Evolutionary conservation across 2,329 filamentous ascomycete species (phyloP).

Genomic region (Trichoderma oligosporum): DNA sequence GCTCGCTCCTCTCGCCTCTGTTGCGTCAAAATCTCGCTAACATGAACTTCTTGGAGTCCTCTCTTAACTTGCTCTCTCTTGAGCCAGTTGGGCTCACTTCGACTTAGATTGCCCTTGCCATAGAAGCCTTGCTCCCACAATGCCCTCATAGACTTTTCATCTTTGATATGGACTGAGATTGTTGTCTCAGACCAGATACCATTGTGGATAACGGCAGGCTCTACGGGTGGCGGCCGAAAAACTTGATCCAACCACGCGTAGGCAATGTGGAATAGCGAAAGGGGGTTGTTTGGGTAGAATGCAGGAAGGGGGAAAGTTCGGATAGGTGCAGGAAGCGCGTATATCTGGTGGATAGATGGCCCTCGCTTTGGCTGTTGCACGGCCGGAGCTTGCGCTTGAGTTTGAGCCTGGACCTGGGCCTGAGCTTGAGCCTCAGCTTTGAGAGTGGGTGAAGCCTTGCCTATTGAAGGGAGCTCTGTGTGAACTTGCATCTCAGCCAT

Average conservation of each 20-base stretch:
- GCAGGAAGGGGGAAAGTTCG: conserved; percentile 78
- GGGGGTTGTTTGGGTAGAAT: conserved; percentile 87
- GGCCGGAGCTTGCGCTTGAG: conserved; percentile 24
- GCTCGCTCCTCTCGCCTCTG: conserved; percentile 75
- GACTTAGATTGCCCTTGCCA: conserved; percentile 86
- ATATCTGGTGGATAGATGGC: conserved; percentile 64
- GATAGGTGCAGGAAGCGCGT: conserved; percentile 76
- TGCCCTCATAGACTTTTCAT: conserved; percentile 69
- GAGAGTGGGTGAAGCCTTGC: conserved; percentile 22
- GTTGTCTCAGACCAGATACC: conserved; percentile 80
- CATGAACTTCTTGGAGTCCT: conserved; percentile 60
- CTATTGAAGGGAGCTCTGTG: conserved; percentile 21
- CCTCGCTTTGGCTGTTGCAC: conserved; percentile 32
- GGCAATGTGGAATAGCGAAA: conserved; percentile 78
- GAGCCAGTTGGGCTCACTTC: conserved; percentile 93
- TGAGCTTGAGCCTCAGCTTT: conserved; percentile 24
- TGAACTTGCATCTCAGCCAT: conserved; percentile 42
- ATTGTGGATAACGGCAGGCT: conserved; percentile 61
- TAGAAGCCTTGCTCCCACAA: conserved; percentile 98
- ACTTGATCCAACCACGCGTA: conserved; percentile 74
- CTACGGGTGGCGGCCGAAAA: conserved; percentile 61
- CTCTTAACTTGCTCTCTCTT: conserved; percentile 72
- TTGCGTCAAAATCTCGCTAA: conserved; percentile 78
- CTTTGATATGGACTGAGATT: conserved; percentile 77
- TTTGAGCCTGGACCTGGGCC: conserved; percentile 21